phyloP scores from a whole-genome alignment of 73 alveolate species.

The Uronychia binucleata region DNA sequence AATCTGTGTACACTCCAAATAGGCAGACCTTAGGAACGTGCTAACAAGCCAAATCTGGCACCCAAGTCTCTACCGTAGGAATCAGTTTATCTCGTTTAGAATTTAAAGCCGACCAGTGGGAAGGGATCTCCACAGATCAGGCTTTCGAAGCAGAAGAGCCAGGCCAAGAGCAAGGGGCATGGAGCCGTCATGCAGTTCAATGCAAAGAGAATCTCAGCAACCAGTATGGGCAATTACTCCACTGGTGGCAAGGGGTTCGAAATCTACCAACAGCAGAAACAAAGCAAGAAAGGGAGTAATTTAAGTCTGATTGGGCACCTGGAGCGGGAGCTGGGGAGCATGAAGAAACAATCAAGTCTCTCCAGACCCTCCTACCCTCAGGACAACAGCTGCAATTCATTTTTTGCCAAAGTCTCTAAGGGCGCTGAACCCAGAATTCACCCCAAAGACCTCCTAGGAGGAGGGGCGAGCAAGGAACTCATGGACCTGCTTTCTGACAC shows the following conservation, averaged over 20 bases:
- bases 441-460: not conserved
- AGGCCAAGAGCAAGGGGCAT: not conserved
- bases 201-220: not conserved
- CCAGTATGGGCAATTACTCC: not conserved
- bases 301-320: not conserved
- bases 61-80: not conserved
- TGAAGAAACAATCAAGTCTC: not conserved
- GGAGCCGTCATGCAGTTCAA: not conserved
- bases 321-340: not conserved
- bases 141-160: not conserved
- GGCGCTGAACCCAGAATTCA: not conserved
- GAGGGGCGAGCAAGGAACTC: not conserved
- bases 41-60: not conserved
- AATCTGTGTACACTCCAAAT: not conserved
- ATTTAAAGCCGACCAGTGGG: not conserved
- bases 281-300: not conserved
- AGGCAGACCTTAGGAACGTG: not conserved
- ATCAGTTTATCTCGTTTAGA: not conserved
- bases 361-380: not conserved
- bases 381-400: not conserved
- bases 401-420: not conserved
- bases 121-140: not conserved
- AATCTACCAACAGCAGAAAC: not conserved
- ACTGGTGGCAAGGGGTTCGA: not conserved
- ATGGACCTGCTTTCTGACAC: not conserved